These are phyloP conservation scores for Rhizopogon vinicolor DNA, from an alignment of 768 basidiomycete genomes.

Conservation along the genomic window DNA sequence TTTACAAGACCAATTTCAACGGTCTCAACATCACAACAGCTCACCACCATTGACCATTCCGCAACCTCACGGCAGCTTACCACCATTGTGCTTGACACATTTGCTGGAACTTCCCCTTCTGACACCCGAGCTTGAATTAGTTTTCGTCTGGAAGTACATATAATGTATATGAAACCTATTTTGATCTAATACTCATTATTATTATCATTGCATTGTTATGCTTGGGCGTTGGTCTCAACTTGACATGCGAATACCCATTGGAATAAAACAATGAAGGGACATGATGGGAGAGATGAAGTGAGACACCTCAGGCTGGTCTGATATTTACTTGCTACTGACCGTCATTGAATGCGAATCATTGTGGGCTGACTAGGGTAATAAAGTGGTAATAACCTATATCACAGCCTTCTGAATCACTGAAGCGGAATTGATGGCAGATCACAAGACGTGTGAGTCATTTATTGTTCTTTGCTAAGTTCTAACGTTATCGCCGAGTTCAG, in stretches of 20 bases:
- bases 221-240: background rate
- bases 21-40: background rate
- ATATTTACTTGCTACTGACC: no score
- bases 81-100: background rate
- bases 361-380: no score
- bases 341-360: no score
- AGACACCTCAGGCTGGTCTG: no score
- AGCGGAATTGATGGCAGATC: no score
- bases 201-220: background rate
- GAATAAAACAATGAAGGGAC: background rate
- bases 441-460: no score
- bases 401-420: no score
- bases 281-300: no score
- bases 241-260: background rate
- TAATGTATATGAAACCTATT: background rate
- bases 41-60: conserved; percentile 19
- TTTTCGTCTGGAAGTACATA: background rate
- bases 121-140: background rate
- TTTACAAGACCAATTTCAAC: background rate
- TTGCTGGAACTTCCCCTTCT: background rate
- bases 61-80: background rate
- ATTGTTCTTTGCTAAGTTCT: background rate
- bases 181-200: background rate
- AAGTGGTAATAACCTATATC: no score
- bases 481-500: background rate